These are phyloP conservation scores for Collariella sp. DNA, from an alignment of 495 filamentous ascomycete species.

Conservation along the genomic window DNA sequence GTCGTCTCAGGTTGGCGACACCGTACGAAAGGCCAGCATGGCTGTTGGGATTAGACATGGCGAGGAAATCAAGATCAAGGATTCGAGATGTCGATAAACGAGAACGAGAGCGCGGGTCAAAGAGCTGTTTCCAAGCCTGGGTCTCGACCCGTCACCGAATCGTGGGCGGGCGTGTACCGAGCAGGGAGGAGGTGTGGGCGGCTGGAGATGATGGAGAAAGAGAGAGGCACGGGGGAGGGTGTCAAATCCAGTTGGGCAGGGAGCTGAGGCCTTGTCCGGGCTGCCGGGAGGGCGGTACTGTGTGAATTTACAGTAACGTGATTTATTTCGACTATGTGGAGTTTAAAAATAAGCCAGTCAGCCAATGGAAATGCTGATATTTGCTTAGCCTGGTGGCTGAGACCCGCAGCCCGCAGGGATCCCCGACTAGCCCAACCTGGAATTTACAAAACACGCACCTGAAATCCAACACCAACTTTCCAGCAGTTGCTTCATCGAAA, in stretches of 20 bases:
- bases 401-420: too few relatives aligned
- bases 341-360: background rate
- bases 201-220: conserved; percentile 19
- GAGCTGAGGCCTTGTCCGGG: background rate
- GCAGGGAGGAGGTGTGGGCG: conserved; percentile 26
- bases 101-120: conserved; percentile 2
- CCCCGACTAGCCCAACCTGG: too few relatives aligned
- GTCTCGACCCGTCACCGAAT: conserved; percentile 23
- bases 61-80: conserved; percentile 6
- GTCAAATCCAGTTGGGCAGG: conserved; percentile 10
- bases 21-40: conserved; percentile 26
- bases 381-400: background rate
- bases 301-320: background rate
- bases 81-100: too few relatives aligned
- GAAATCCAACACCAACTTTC: too few relatives aligned
- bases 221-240: conserved; percentile 19
- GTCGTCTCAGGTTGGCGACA: conserved; percentile 16
- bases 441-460: too few relatives aligned
- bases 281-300: conserved; percentile 1
- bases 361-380: background rate
- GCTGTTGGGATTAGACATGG: conserved; percentile 24
- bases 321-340: background rate
- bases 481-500: too few relatives aligned
- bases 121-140: conserved; percentile 1
- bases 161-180: conserved; percentile 29